Evolutionary conservation across 2,329 filamentous ascomycete genomes (phyloP), one percentile per base, ranked within the genome.

Genomic region (Basipetospora chlamydospora): DNA sequence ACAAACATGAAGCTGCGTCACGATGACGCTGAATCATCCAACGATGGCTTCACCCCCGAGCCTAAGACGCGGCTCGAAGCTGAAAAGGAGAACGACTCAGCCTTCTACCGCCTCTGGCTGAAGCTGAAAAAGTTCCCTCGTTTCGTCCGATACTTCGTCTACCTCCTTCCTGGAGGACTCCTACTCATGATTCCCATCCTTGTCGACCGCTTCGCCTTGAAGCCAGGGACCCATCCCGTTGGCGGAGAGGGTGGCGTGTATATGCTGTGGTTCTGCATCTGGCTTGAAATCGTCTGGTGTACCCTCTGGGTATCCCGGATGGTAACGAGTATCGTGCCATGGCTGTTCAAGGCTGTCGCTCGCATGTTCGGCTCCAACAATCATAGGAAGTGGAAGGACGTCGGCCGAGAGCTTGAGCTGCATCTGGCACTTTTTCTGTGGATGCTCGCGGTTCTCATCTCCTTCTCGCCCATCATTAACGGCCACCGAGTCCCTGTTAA

Each of bases 201-300:
- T 6, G 49, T 66, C 26, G 64, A 61, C 17, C 48, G 50, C 11
- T 56, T 58, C 21, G 59, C 51, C n/a, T 53, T 59, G 18, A 46
- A 56, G n/a, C 40, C 56, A 2, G 44, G 53, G 4, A 49, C 51
- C n/a, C 50, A 57, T 10, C 52, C 79, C 2, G 73, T 70, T 10
- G 69, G 68, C 6, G 68, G 67, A 2, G 70, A 80, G 3, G 85
- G 85, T 1, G 84, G 80, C 15, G 85, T 94, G 0, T 51, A 74
- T 43, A 61, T 95, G 30, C 62, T 85, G 41, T 96, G 88, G 88
- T 95, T 96, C 51, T 82, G 82, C 21, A 85, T 95, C 43, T 96
- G 88, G 88, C 67, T 95, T 13, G 83, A 94, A 55, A 84, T 94
- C 28, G 69, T 95, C 18, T 96, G 88, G 88, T 66, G 88, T 43